Conservation (phyloP, 2,329 filamentous ascomycete genomes). For the Pochonia chlamydosporia region DNA sequence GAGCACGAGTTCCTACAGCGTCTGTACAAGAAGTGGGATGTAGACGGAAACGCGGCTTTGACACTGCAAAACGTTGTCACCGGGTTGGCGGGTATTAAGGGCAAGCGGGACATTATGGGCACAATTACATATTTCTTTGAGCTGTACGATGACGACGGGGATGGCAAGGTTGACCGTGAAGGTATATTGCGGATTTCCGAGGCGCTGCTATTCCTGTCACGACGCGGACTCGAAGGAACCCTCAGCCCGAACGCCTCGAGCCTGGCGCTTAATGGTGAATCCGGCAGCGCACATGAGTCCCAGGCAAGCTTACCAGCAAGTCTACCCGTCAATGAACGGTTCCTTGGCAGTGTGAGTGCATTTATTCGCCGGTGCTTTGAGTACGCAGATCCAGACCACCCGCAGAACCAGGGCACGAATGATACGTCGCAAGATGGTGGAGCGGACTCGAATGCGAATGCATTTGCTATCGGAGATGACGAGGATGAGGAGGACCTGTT, state of each 20-base stretch:
- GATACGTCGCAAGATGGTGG: conserved; percentile 14
- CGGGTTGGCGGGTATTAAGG: conserved; percentile 86
- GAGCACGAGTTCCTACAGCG: conserved; percentile 93
- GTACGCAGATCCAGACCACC: conserved; percentile 89
- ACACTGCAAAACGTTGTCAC: conserved; percentile 89
- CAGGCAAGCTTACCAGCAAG: conserved; percentile 36
- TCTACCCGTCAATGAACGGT: conserved; percentile 74
- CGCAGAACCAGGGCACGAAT: conserved; percentile 46
- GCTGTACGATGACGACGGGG: conserved; percentile 87
- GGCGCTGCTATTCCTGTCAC: conserved; percentile 84
- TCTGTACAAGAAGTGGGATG: conserved; percentile 84
- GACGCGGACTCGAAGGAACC: conserved; percentile 75
- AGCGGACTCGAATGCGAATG: conserved; percentile 30
- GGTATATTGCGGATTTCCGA: conserved; percentile 94
- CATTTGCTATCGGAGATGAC: conserved; percentile 74
- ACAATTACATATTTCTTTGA: conserved; percentile 98
- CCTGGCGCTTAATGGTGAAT: conserved; percentile 42
- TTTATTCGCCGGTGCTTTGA: conserved; percentile 97
- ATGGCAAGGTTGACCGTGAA: conserved; percentile 89
- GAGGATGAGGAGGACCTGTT: conserved; percentile 55
- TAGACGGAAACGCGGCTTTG: conserved; percentile 67
- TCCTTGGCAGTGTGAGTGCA: conserved; percentile 86
- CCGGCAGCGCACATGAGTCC: conserved; percentile 22
- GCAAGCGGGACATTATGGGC: conserved; percentile 92
- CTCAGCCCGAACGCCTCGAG: conserved; percentile 60